Conservation (phyloP, 2,329 filamentous ascomycete species). For the Neofusicoccum laricinum region DNA sequence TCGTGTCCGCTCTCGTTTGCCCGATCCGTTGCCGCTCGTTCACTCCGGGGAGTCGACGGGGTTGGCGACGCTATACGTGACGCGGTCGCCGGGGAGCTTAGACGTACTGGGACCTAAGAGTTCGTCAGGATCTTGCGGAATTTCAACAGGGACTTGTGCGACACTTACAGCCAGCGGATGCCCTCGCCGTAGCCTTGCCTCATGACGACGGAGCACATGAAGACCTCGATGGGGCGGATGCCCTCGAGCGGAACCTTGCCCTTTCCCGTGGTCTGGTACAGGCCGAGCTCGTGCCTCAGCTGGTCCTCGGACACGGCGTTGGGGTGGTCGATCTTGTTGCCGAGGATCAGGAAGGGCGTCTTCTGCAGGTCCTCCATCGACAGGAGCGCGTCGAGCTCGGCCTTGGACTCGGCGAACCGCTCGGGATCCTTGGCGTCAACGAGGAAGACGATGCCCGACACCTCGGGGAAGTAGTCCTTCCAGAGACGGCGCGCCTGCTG, state of each 20-base stretch:
- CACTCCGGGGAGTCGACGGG: not conserved
- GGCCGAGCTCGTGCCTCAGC: constrained; percentile 82
- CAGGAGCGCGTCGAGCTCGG: constrained; percentile 88
- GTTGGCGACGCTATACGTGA: not conserved
- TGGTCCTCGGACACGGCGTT: constrained; percentile 95
- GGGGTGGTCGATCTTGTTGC: constrained; percentile 99
- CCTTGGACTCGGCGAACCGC: constrained; percentile 90
- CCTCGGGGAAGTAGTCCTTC: constrained; percentile 40
- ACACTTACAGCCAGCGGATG: constrained; percentile 36
- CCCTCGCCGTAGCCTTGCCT: constrained; percentile 68
- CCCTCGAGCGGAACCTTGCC: constrained; percentile 90
- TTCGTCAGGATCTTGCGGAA: not conserved
- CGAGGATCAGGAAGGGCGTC: constrained; percentile 92
- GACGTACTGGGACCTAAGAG: constrained; percentile 3
- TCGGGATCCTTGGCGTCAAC: constrained; percentile 97
- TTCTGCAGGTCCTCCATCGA: constrained; percentile 96
- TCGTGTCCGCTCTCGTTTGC: not conserved
- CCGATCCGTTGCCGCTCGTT: not conserved
- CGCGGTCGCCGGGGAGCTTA: not conserved
- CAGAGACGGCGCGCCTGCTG: constrained; percentile 39
- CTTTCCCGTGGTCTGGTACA: constrained; percentile 97
- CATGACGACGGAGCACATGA: constrained; percentile 98
- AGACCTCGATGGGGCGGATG: constrained; percentile 92
- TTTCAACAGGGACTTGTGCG: not conserved
- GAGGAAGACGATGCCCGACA: constrained; percentile 84